Conservation (phyloP, 306 rosid genomes). For the Lathyrus sativus region DNA sequence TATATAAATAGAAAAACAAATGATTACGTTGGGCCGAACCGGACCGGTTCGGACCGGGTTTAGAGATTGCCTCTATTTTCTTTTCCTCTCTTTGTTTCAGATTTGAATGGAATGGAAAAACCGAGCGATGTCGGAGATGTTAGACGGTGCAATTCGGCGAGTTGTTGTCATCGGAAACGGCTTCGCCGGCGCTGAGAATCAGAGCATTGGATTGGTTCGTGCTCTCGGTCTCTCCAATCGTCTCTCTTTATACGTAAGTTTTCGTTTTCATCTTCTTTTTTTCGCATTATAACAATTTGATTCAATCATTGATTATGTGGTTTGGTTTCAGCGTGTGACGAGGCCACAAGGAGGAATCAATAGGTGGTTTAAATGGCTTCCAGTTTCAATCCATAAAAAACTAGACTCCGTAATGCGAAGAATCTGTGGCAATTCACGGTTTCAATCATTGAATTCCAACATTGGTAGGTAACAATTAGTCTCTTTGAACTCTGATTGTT, state of each 20-base stretch:
- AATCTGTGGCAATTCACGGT: slow-evolving; percentile 37
- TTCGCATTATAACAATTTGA: not conserved
- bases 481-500: not conserved
- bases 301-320: not conserved
- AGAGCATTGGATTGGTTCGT: slow-evolving; percentile 80
- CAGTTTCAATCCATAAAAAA: slow-evolving; percentile 69
- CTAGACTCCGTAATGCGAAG: slow-evolving; percentile 46
- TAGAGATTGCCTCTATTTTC: not conserved
- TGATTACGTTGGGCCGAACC: slow-evolving; percentile 4
- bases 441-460: slow-evolving; percentile 40
- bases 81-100: slow-evolving; percentile 1
- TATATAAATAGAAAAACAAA: too few relatives aligned
- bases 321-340: slow-evolving; percentile 61
- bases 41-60: not conserved
- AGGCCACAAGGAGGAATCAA: slow-evolving; percentile 87
- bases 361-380: slow-evolving; percentile 86
- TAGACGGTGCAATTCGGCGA: slow-evolving; percentile 62
- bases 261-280: not conserved
- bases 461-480: slow-evolving; percentile 46
- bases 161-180: slow-evolving; percentile 87
- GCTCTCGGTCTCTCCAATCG: slow-evolving; percentile 77
- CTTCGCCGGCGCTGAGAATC: slow-evolving; percentile 88
- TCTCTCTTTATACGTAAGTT: slow-evolving; percentile 60
- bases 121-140: slow-evolving; percentile 53
- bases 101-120: slow-evolving; percentile 27